phyloP scores from a whole-genome alignment of 1,284 basidiomycete genomes.

The Pascua guehoae region DNA sequence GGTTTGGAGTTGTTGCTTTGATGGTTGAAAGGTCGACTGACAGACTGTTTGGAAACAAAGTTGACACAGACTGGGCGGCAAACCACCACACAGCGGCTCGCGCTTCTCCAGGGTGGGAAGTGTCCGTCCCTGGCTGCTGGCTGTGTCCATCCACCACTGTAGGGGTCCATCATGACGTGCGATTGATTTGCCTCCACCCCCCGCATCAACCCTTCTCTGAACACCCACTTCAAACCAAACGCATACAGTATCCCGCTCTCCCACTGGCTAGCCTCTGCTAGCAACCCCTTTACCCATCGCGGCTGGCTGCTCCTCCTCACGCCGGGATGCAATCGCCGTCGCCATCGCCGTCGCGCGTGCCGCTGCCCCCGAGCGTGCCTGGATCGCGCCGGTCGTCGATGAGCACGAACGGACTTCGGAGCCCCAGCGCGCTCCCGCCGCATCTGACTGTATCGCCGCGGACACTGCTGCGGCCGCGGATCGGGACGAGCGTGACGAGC shows the following conservation, averaged over 20 bases:
- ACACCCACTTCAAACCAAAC: no score
- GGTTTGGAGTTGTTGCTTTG: neutral
- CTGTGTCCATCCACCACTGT: neutral
- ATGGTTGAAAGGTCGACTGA: no score
- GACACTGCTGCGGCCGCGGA: constrained; percentile 24
- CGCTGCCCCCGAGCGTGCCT: constrained; percentile 7
- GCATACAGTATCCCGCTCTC: no score
- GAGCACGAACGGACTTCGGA: constrained; percentile 2
- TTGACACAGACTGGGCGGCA: no score
- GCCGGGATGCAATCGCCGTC: constrained; percentile 1
- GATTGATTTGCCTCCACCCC: no score
- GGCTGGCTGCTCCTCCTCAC: no score
- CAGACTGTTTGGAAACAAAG: neutral
- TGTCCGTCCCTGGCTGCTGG: neutral
- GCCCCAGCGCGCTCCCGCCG: constrained; percentile 3
- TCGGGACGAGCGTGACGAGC: constrained; percentile 21
- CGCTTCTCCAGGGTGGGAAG: neutral
- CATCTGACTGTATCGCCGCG: constrained; percentile 21
- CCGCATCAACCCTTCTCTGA: no score
- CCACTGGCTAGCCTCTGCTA: no score
- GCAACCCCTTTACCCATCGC: no score
- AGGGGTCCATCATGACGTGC: no score
- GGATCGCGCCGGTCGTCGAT: constrained; percentile 6
- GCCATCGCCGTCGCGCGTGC: constrained; percentile 9
- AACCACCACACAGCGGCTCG: neutral